Evolutionary conservation across 495 filamentous ascomycete species (phyloP), one percentile per base, ranked within the genome.

Genomic region (Penicillium flavigenum): DNA sequence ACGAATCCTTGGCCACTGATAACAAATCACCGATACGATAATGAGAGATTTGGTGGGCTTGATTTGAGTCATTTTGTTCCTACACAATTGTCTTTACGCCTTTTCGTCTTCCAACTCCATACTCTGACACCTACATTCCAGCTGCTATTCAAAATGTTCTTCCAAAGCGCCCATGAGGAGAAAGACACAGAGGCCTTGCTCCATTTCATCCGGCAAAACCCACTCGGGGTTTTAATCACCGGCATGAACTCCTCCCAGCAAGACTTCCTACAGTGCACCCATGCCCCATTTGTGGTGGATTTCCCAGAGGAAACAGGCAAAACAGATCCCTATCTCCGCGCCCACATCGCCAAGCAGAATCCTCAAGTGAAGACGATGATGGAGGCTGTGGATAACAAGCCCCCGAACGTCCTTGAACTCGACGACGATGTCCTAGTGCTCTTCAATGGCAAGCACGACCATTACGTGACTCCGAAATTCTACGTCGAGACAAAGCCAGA

Each of bases 381-480:
- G 17, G 75, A 78, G 48, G 47, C 61, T 0, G 22, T 64, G 2
- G 34, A 41, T 31, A 38, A 32, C 27, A 49, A 54, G 14, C 42
- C 43, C 0, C 42, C 43, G 9, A 36, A 41, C 20, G 53, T 56
- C n/a, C 49, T 42, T 14, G 48, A 48, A 10, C 55, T 82, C 1
- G 58, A 71, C 29, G 57, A 73, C 2, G 78, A 82, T 41, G 77
- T 82, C 47, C 8, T 78, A 38, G 63, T 83, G 8, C 64, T 83
- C 20, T 83, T 83, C 70, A 81, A 70, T 27, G 65, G 65, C 0
- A 60, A 70, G 3, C 60, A 65, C 2, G 66, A 80, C n/a, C 72
- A 76, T 59, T 83, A 83, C 59, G 73, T 83, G 43, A 83, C 79
- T 7, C 79, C 80, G 2, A 77, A 80, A 51, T 81, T 77, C 64